Evolutionary conservation across 768 basidiomycete genomes (phyloP).

Genomic region (Phylloporus rhodoxanthus): DNA sequence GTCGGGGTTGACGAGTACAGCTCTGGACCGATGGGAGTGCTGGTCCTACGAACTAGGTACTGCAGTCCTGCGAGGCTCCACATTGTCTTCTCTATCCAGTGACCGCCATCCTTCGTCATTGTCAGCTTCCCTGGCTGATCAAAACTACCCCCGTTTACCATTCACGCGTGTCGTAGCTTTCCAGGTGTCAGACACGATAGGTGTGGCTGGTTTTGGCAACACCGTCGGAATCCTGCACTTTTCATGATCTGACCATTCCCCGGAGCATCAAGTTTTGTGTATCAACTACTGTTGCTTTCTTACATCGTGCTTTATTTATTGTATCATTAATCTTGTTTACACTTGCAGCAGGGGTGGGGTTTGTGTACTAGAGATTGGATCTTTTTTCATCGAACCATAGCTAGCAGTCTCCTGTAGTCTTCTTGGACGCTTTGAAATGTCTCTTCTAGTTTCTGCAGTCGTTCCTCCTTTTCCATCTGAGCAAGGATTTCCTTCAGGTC

Average conservation of each 20-base stretch:
- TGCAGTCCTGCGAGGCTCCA: slow-evolving; percentile 43
- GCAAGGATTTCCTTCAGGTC: slow-evolving; percentile 69
- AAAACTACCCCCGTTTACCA: slow-evolving; percentile 53
- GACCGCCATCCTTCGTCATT: slow-evolving; percentile 11
- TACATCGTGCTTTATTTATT: slow-evolving; percentile 18
- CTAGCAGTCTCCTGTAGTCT: slow-evolving; percentile 80
- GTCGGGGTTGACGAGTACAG: slow-evolving; percentile 52
- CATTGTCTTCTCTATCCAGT: slow-evolving; percentile 43
- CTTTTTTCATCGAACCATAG: slow-evolving; percentile 35
- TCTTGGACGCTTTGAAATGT: slow-evolving; percentile 83
- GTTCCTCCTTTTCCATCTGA: slow-evolving; percentile 82
- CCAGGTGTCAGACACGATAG: slow-evolving; percentile 42
- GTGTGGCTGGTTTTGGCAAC: slow-evolving; percentile 74
- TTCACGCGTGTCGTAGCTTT: slow-evolving; percentile 73
- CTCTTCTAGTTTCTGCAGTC: slow-evolving; percentile 85
- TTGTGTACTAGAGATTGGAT: slow-evolving; percentile 11
- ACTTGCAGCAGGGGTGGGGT: background rate
- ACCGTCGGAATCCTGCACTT: slow-evolving; percentile 37
- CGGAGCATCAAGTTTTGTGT: slow-evolving; percentile 9
- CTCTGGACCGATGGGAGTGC: slow-evolving; percentile 76
- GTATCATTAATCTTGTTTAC: slow-evolving; percentile 15
- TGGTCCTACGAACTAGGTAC: slow-evolving; percentile 68
- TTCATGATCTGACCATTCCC: slow-evolving; percentile 12
- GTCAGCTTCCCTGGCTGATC: slow-evolving; percentile 3
- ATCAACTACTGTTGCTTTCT: slow-evolving; percentile 13